Conservation (phyloP, 225 moss, liverwort and hornwort genomes). For the Thuidium tamariscinum region DNA sequence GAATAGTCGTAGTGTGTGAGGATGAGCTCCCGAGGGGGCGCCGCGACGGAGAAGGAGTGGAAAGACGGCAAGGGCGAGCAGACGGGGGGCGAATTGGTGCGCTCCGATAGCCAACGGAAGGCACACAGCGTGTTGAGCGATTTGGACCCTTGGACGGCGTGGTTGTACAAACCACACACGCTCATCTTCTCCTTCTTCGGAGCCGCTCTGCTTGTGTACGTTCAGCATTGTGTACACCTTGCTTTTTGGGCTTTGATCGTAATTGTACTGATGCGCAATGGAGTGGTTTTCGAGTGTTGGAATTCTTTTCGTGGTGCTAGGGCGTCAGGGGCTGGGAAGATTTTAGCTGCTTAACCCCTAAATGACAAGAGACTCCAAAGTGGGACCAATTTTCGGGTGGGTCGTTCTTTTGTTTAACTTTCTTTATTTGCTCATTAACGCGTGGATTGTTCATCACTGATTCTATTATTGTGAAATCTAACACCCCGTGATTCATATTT, state of each 20-base stretch:
- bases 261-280: background rate
- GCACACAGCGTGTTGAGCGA: slow-evolving; percentile 11
- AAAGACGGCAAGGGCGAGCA: background rate
- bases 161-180: slow-evolving; percentile 29
- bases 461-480: background rate
- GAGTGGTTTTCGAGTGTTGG: background rate
- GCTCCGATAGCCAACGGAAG: slow-evolving; percentile 6
- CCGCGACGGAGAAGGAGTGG: background rate
- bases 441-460: background rate
- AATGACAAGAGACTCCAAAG: background rate
- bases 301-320: background rate
- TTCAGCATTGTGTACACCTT: background rate
- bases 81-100: background rate
- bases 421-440: background rate
- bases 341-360: background rate
- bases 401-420: background rate
- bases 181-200: slow-evolving; percentile 21
- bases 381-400: background rate
- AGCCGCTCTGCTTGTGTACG: slow-evolving; percentile 18
- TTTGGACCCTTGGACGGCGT: slow-evolving; percentile 36
- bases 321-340: background rate
- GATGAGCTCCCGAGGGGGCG: background rate
- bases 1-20: background rate
- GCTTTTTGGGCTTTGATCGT: background rate
- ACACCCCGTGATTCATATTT: background rate